Evolutionary conservation across 2,329 filamentous ascomycete genomes (phyloP).

Genomic region (Phoma sp.): DNA sequence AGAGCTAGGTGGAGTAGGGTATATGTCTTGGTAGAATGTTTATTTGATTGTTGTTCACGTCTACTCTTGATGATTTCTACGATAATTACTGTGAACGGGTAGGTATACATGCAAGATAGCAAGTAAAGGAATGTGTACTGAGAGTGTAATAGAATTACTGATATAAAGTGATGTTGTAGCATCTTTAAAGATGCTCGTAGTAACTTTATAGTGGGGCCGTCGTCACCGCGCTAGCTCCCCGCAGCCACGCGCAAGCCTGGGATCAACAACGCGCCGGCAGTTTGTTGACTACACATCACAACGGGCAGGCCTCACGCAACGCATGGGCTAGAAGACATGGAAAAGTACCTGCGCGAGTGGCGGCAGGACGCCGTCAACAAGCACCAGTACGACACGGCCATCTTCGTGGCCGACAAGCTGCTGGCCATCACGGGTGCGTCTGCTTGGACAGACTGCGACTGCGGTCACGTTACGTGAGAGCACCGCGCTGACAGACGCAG

Average conservation of each 20-base stretch:
- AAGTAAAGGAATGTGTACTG: no score
- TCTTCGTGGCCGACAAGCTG: conserved; percentile 97
- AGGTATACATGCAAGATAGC: no score
- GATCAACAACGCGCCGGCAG: conserved; percentile 9
- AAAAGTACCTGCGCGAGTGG: conserved; percentile 92
- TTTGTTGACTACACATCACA: neutral
- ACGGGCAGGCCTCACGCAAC: neutral
- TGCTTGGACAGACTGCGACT: neutral
- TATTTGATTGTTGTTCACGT: no score
- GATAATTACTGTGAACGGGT: no score
- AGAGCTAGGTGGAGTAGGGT: conserved; percentile 1
- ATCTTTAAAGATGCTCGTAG: no score
- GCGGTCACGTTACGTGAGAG: neutral
- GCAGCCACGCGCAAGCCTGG: conserved; percentile 25
- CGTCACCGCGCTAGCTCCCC: conserved; percentile 26
- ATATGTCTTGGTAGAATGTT: no score
- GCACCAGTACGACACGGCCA: conserved; percentile 94
- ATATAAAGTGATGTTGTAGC: no score
- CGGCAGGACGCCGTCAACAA: conserved; percentile 94
- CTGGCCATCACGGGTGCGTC: conserved; percentile 86
- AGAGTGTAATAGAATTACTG: no score
- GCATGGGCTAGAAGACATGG: conserved; percentile 65
- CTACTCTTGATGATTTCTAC: no score
- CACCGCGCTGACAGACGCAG: conserved; percentile 56
- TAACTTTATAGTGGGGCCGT: no score